Percentiles rank a stretch among this genome's conserved stretches.
Conservation (phyloP, 1,139 yeast species). For the Pichia sp. region DNA sequence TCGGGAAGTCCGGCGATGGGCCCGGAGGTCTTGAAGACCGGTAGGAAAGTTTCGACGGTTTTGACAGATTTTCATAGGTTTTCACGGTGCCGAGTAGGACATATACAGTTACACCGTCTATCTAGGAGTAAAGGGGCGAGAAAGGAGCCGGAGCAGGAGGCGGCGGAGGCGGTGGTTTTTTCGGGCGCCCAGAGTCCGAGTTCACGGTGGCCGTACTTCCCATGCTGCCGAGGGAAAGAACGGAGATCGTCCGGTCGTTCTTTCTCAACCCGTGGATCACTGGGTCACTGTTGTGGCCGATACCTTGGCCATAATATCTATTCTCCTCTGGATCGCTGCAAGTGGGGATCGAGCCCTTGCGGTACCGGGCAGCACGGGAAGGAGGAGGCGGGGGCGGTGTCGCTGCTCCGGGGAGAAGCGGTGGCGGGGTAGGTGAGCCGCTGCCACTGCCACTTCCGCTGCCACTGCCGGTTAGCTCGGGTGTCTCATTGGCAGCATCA, state of each 20-base stretch:
- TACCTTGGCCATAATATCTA: not conserved
- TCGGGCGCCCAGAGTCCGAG: not conserved
- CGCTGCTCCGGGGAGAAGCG: not conserved
- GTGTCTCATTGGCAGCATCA: not conserved
- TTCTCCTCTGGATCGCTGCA: not conserved
- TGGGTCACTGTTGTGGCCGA: not conserved
- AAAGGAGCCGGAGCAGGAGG: constrained; percentile 5
- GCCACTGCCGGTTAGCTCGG: not conserved
- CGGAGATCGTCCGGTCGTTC: constrained; percentile 6
- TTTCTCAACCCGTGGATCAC: not conserved
- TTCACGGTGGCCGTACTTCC: not conserved
- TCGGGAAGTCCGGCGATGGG: not conserved
- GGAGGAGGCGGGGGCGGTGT: not conserved
- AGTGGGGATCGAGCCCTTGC: not conserved
- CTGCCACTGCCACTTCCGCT: not conserved
- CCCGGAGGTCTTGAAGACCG: not conserved
- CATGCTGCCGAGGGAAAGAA: constrained; percentile 4
- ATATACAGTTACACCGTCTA: not conserved
- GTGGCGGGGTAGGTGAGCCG: not conserved
- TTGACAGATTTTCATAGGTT: too few relatives aligned
- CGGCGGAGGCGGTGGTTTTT: constrained; percentile 7
- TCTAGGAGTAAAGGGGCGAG: constrained; percentile 1
- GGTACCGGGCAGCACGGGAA: not conserved
- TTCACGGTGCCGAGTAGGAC: too few relatives aligned
- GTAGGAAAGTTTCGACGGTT: not conserved